Conservation (phyloP, 768 basidiomycete genomes). For the Tephrocybe rancida region DNA sequence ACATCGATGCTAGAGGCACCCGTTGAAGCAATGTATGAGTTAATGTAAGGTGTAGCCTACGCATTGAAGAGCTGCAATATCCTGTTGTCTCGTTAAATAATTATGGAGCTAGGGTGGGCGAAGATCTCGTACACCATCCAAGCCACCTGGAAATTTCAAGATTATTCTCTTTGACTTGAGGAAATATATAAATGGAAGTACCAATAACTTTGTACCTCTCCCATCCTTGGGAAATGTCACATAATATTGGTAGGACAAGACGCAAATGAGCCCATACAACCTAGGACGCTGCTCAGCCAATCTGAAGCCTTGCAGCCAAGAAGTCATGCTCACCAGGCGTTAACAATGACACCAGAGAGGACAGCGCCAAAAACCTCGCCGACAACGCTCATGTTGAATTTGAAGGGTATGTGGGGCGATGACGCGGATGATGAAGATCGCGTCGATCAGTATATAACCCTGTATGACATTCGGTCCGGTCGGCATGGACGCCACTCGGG, state of each 20-base stretch:
- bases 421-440: too few relatives aligned
- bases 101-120: neutral
- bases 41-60: neutral
- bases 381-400: neutral
- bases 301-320: too few relatives aligned
- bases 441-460: too few relatives aligned
- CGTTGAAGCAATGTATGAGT: neutral
- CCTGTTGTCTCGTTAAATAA: neutral
- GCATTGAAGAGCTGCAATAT: constrained; percentile 1
- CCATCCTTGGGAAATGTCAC: neutral
- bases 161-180: too few relatives aligned
- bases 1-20: neutral
- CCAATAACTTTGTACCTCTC: constrained; percentile 2
- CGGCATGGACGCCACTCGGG: too few relatives aligned
- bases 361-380: neutral
- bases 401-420: too few relatives aligned
- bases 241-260: constrained; percentile 4
- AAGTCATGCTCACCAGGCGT: neutral
- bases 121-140: neutral
- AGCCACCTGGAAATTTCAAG: constrained; percentile 3
- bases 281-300: neutral
- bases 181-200: neutral
- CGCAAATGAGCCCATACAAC: constrained; percentile 1
- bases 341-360: neutral
- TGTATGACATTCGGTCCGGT: too few relatives aligned